These are phyloP conservation scores for Coemansia sp. DNA, from an alignment of 192 early-diverging fungal genomes.

Conservation along the genomic window DNA sequence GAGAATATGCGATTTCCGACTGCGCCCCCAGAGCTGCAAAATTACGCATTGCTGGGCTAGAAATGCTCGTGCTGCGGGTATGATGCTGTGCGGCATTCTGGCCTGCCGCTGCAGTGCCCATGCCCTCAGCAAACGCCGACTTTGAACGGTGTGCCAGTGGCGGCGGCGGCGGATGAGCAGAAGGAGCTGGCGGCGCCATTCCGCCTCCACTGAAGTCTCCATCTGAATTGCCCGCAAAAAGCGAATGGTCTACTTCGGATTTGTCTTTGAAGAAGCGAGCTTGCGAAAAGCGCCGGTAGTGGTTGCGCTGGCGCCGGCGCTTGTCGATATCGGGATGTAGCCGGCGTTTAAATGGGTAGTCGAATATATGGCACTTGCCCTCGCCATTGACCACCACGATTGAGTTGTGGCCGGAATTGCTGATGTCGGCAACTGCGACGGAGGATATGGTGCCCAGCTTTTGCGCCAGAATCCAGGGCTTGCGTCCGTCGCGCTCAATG, in stretches of 20 bases:
- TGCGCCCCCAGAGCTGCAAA: background rate
- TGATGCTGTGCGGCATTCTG: background rate
- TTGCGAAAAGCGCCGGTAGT: constrained; percentile 46
- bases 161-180: background rate
- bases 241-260: constrained; percentile 13
- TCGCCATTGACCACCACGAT: constrained; percentile 50
- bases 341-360: constrained; percentile 49
- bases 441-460: constrained; percentile 51
- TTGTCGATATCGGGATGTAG: constrained; percentile 37
- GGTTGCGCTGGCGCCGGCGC: constrained; percentile 45
- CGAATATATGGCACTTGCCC: constrained; percentile 51
- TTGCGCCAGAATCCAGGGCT: constrained; percentile 53
- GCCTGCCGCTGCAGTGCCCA: background rate
- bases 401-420: constrained; percentile 48
- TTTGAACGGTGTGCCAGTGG: constrained; percentile 4
- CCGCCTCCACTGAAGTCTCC: background rate
- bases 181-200: no score
- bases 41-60: constrained; percentile 18
- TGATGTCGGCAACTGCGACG: constrained; percentile 45
- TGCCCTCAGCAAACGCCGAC: background rate
- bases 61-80: constrained; percentile 14
- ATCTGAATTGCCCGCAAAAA: background rate
- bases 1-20: constrained; percentile 3
- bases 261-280: constrained; percentile 48
- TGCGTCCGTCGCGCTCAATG: constrained; percentile 53